Evolutionary conservation across 768 basidiomycete genomes (phyloP).

Genomic region (Suillus brevipes): DNA sequence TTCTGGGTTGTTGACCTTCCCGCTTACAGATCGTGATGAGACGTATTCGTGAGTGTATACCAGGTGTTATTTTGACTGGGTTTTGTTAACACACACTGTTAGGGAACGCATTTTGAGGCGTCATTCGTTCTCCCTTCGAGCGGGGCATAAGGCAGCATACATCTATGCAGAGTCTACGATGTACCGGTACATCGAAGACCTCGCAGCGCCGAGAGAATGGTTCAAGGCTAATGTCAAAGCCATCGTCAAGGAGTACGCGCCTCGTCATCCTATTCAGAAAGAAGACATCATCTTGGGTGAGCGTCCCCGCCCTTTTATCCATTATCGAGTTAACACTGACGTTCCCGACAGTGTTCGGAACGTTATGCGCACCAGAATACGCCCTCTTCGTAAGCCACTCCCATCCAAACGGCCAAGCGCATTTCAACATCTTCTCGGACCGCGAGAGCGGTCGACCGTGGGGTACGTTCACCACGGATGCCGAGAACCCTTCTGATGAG

Average conservation of each 20-base stretch:
- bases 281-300: constrained; percentile 58
- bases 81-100: constrained; percentile 40
- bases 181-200: constrained; percentile 63
- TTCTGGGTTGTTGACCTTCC: constrained; percentile 51
- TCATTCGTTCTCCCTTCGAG: constrained; percentile 58
- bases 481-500: constrained; percentile 39
- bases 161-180: constrained; percentile 65
- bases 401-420: constrained; percentile 62
- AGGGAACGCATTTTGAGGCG: constrained; percentile 46
- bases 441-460: constrained; percentile 59
- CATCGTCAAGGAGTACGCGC: constrained; percentile 8
- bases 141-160: constrained; percentile 63
- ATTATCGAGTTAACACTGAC: background rate
- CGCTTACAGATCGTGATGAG: constrained; percentile 30
- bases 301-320: background rate
- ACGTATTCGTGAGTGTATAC: constrained; percentile 48
- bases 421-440: constrained; percentile 67
- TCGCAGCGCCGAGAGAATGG: constrained; percentile 39
- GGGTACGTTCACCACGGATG: constrained; percentile 71
- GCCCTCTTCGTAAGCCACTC: constrained; percentile 74
- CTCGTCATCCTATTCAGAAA: constrained; percentile 47
- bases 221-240: constrained; percentile 6
- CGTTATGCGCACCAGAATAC: constrained; percentile 69
- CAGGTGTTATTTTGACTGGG: constrained; percentile 47
- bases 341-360: constrained; percentile 55